Evolutionary conservation across 2,329 filamentous ascomycete genomes (phyloP), one percentile per base, ranked within the genome.

Genomic region (Colletotrichum nymphaeae): DNA sequence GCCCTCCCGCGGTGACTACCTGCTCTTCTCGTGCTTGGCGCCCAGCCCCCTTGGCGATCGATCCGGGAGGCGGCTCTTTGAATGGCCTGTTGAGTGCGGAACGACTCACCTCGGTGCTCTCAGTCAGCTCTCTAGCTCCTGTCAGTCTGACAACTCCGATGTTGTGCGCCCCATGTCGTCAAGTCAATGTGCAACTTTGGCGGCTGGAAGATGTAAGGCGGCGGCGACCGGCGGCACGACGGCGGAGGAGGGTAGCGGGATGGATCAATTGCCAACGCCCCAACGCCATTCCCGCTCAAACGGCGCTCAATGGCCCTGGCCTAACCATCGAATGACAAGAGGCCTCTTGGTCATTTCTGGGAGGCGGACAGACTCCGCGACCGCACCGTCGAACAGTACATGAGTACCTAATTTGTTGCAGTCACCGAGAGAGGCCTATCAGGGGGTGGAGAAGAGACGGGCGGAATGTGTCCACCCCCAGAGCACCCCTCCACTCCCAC

Each of bases 31-130:
- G 42, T 64, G 9, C 58, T 66, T 65, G 71, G 67, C 67, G 71
- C 60, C 67, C 56, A 66, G 71, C 30, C 30, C 35, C 28, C 71
- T 73, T 66, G 71, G 71, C 71, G 67, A 73, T 73, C 67, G 71
- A 71, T 35, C 56, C 30, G 30, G 8, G 11, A 60, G 19, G 67
- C 71, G 60, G 71, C 67, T 66, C 60, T 42, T 12, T 32, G 4
- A 12, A 4, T 52, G 46, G n/a, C 4, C 16, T 22, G 22, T 11
- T 32, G 28, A 52, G 16, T 1, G 37, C 22, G 22, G 24, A 19
- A 46, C 24, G 30, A 19, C 52, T 22, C 52, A 26, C 42, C 42
- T 42, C 37, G 16, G 16, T 19, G 37, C 5, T 22, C 19, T 22
- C 42, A 49, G 19, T 49, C 42, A 49, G 19, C 37, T 42, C 37